These are phyloP conservation scores for Bimuria novae-zelandiae DNA, from an alignment of 2,329 filamentous ascomycete genomes.

Conservation along the genomic window DNA sequence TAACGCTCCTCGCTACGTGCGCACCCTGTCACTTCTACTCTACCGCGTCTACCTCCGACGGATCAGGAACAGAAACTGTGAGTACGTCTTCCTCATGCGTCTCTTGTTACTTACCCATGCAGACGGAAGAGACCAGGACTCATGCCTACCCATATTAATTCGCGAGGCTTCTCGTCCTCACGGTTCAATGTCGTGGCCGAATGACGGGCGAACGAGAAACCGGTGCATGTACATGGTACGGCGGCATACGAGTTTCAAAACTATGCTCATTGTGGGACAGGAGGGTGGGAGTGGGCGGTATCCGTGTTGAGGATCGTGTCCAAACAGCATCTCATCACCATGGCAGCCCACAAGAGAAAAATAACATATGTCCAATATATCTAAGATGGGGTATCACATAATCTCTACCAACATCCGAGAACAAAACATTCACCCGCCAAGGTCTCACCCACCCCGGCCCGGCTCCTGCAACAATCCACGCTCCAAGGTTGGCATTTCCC, in stretches of 20 bases:
- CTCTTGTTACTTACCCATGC: no score
- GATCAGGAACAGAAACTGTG: not conserved
- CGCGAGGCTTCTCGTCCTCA: no score
- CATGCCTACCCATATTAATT: no score
- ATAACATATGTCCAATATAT: no score
- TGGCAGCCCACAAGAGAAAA: no score
- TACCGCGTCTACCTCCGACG: not conserved
- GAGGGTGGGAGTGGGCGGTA: not conserved
- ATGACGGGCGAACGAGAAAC: no score
- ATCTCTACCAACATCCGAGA: not conserved
- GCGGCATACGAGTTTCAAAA: not conserved
- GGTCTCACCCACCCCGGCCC: not conserved
- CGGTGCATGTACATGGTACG: not conserved
- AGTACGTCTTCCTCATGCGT: no score
- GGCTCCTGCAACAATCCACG: not conserved
- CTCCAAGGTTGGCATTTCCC: slow-evolving; percentile 2
- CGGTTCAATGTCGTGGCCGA: no score
- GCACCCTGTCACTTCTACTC: not conserved
- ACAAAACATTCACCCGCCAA: not conserved
- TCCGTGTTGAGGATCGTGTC: not conserved
- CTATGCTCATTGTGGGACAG: not conserved
- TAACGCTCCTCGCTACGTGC: not conserved
- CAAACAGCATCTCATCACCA: not conserved
- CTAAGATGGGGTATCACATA: not conserved
- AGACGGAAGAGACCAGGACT: no score